Conservation (phyloP, 768 basidiomycete genomes). For the Rhodotorula toruloides region DNA sequence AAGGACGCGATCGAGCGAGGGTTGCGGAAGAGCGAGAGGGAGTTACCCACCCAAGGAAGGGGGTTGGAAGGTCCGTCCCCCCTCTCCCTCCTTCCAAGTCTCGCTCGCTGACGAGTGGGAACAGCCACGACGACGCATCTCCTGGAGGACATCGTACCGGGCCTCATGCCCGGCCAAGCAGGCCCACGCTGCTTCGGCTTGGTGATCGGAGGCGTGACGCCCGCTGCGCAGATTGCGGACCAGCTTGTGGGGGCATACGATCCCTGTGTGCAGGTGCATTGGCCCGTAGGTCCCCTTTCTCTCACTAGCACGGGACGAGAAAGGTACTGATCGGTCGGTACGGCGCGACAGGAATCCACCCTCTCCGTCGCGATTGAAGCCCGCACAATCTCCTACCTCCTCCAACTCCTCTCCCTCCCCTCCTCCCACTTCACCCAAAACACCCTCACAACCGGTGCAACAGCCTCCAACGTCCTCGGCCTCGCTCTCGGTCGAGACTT, state of each 20-base stretch:
- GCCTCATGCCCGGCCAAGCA: constrained; percentile 47
- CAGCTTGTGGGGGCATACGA: constrained; percentile 47
- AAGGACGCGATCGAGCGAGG: constrained; percentile 34
- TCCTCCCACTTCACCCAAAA: constrained; percentile 44
- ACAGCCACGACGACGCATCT: constrained; percentile 36
- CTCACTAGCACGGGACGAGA: no score
- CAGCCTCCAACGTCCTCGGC: constrained; percentile 50
- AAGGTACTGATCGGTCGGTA: no score
- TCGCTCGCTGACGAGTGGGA: constrained; percentile 1
- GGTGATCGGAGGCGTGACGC: constrained; percentile 44
- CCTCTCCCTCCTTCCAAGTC: neutral
- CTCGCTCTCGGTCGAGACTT: constrained; percentile 50
- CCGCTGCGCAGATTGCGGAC: constrained; percentile 49
- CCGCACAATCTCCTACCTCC: constrained; percentile 36
- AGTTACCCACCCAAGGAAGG: constrained; percentile 45
- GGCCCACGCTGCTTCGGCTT: constrained; percentile 46
- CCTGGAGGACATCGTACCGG: constrained; percentile 45
- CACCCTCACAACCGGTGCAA: constrained; percentile 51
- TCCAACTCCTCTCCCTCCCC: constrained; percentile 38
- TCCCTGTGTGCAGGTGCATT: constrained; percentile 48
- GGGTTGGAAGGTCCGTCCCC: constrained; percentile 42
- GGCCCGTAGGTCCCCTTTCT: constrained; percentile 26
- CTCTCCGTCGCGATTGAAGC: constrained; percentile 39
- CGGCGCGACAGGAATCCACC: constrained; percentile 10
- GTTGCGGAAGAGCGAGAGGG: constrained; percentile 40